These are phyloP conservation scores for Pseudogymnoascus sp. DNA, from an alignment of 2,329 filamentous ascomycete genomes.

Conservation along the genomic window DNA sequence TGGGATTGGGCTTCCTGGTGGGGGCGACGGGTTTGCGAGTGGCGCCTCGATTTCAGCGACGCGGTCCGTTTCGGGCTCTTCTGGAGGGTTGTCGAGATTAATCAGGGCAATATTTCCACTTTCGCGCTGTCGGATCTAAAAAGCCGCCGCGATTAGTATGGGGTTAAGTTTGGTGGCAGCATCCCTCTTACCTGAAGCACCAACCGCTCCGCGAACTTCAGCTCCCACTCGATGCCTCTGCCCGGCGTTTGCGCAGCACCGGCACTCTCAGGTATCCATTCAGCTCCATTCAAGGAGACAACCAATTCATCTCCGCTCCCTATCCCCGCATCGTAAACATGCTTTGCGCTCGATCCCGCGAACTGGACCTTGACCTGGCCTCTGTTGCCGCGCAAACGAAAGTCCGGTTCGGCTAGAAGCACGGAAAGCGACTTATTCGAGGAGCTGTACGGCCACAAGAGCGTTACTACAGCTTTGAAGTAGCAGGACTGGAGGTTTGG, in stretches of 20 bases:
- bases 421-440: constrained; percentile 67
- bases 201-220: constrained; percentile 47
- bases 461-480: constrained; percentile 67
- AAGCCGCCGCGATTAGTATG: constrained; percentile 15
- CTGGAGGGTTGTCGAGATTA: constrained; percentile 41
- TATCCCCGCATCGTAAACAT: constrained; percentile 57
- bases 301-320: constrained; percentile 72
- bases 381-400: constrained; percentile 65
- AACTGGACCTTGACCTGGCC: constrained; percentile 80
- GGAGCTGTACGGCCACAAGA: constrained; percentile 87
- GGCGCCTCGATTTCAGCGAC: constrained; percentile 17
- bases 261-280: constrained; percentile 41
- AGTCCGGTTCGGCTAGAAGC: constrained; percentile 76
- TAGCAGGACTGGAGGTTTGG: constrained; percentile 34
- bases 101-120: constrained; percentile 43
- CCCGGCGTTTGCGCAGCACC: constrained; percentile 41
- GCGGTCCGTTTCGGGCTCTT: constrained; percentile 17
- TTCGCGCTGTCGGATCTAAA: constrained; percentile 42
- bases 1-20: constrained; percentile 17
- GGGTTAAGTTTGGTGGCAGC: constrained; percentile 7
- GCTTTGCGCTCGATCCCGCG: constrained; percentile 60
- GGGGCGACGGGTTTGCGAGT: constrained; percentile 22
- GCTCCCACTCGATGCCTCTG: constrained; percentile 50
- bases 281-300: constrained; percentile 60
- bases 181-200: constrained; percentile 36